phyloP scores from a whole-genome alignment of 768 basidiomycete genomes.

The Russula vinacea region DNA sequence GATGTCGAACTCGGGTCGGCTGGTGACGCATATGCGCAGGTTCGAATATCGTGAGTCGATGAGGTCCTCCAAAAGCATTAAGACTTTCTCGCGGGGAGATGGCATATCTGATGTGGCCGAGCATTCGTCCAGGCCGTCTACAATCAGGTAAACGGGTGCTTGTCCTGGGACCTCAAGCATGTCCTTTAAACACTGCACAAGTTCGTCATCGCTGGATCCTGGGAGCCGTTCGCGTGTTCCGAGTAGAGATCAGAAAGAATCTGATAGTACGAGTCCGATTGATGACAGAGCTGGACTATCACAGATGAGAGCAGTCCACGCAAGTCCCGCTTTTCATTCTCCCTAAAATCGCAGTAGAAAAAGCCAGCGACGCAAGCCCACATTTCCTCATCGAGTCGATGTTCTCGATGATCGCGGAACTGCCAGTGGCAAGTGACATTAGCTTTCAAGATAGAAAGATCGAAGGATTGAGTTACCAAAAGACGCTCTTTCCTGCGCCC shows the following conservation, averaged over 20 bases:
- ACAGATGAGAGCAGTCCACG: slow-evolving; percentile 6
- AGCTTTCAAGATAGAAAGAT: neutral
- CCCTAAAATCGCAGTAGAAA: slow-evolving; percentile 4
- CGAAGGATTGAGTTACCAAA: neutral
- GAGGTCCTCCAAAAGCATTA: neutral
- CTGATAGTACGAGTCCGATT: neutral
- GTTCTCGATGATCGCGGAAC: neutral
- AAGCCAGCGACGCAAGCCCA: neutral
- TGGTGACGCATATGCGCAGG: neutral
- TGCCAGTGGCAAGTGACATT: neutral
- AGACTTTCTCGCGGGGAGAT: neutral
- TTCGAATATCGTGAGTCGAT: neutral
- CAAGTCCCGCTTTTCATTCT: neutral
- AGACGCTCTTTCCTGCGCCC: neutral
- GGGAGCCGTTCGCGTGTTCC: neutral
- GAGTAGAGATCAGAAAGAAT: neutral
- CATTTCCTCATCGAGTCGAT: neutral
- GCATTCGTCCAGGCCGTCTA: slow-evolving; percentile 11
- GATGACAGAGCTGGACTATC: slow-evolving; percentile 1
- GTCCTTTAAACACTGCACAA: neutral
- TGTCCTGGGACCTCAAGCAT: neutral
- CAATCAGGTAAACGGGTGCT: neutral
- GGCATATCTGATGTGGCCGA: neutral
- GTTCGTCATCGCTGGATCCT: neutral
- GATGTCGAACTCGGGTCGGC: slow-evolving; percentile 8